Evolutionary conservation across 306 rosid species (phyloP), one percentile per base, ranked within the genome.

Genomic region (Malus sieversii): DNA sequence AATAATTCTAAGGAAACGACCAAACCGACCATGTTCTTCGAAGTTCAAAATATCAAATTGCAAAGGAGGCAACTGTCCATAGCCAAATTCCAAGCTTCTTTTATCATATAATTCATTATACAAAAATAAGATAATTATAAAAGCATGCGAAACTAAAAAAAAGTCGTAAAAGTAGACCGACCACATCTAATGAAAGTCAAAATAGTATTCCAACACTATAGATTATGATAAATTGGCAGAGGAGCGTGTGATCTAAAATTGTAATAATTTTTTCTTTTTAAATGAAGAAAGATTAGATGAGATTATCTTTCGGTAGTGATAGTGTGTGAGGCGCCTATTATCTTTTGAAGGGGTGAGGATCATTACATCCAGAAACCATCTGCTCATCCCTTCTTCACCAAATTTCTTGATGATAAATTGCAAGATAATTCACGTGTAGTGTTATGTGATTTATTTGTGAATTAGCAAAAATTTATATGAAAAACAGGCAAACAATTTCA

Each of bases 61-160:
- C 18, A 32, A 64, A 8, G 62, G 29, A 57, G 29, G 29, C 23
- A 38, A 33, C 66, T 35, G 66, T 35, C 76, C 66, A 57, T 57
- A 6, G 76, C 66, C 63, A 33, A 38, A 57, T 57, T 72, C 53
- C 22, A 55, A 72, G 76, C 52, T 57, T 11, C 25, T n/a, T 35
- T 72, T 9, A 22, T 19, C 20, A 32, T 40, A 53, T 18, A 29
- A 44, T 4, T 42, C 5, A 68, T 25, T 48, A 16, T 19, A 53
- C 7, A 55, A 20, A 6, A 20, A 1, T 38, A 38, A 38, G 42
- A 55, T 19, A 59, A 59, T 23, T 23, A 59, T 9, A 59, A 23
- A 59, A 59, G 10, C 5, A 5, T 23, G 30, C 12, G 30, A 29
- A 59, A 48, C 7, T 2, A 14, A 27, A 61, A 27, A 6, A 8